Evolutionary conservation across 2,329 filamentous ascomycete genomes (phyloP).

Genomic region (Fusarium setosum): DNA sequence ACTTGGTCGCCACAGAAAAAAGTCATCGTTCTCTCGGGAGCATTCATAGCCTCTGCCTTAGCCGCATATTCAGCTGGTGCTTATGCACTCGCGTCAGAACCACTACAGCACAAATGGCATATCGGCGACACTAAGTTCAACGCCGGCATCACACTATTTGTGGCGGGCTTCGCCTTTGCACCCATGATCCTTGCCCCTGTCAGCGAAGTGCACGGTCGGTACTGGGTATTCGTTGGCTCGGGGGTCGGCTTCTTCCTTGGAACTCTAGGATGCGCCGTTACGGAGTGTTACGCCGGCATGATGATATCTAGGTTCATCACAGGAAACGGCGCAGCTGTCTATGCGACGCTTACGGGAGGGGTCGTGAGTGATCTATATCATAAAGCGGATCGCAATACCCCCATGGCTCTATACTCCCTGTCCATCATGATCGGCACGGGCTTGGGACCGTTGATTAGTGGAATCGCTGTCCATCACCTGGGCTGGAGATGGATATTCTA

Average conservation of each 20-base stretch:
- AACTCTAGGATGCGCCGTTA: constrained; percentile 68
- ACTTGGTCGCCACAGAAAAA: constrained; percentile 34
- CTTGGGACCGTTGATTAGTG: constrained; percentile 69
- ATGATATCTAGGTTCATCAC: constrained; percentile 70
- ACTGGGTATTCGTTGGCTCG: constrained; percentile 45
- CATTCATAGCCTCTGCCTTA: constrained; percentile 62
- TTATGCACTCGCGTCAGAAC: constrained; percentile 66
- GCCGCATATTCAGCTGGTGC: constrained; percentile 74
- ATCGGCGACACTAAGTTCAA: constrained; percentile 67
- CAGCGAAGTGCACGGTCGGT: constrained; percentile 66
- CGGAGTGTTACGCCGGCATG: constrained; percentile 69
- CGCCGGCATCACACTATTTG: constrained; percentile 72
- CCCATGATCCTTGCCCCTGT: constrained; percentile 78
- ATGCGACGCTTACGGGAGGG: constrained; percentile 64
- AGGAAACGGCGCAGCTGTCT: constrained; percentile 68
- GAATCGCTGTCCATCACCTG: constrained; percentile 67
- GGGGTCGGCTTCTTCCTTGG: constrained; percentile 50
- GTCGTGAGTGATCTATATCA: constrained; percentile 76
- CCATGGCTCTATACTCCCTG: constrained; percentile 75
- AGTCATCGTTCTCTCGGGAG: constrained; percentile 23
- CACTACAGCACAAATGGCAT: constrained; percentile 67
- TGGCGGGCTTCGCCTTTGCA: constrained; percentile 71
- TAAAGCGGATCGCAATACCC: constrained; percentile 71
- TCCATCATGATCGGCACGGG: constrained; percentile 72
- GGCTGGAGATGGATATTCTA: constrained; percentile 77